These are phyloP conservation scores for Veloporphyrellus conicus DNA, from an alignment of 1,284 basidiomycete genomes.

Conservation along the genomic window DNA sequence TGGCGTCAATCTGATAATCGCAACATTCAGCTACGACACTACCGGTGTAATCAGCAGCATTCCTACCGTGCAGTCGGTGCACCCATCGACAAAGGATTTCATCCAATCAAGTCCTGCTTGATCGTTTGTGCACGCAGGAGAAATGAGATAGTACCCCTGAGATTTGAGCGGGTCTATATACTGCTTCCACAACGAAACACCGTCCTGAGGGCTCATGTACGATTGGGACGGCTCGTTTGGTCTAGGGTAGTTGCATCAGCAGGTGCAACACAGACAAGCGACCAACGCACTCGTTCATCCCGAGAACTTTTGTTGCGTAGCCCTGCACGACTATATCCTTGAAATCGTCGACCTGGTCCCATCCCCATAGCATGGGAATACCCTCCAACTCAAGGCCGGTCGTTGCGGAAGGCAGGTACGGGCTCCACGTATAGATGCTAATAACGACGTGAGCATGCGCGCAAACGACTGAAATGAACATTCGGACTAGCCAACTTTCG, in stretches of 20 bases:
- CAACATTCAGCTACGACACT: neutral
- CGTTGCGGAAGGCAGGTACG: conserved; percentile 16
- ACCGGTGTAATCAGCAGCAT: neutral
- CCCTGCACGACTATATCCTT: conserved; percentile 35
- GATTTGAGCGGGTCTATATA: conserved; percentile 60
- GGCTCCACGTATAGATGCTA: conserved; percentile 31
- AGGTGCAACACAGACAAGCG: neutral
- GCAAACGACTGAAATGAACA: neutral
- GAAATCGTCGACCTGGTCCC: conserved; percentile 33
- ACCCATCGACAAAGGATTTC: conserved; percentile 51
- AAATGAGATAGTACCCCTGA: conserved; percentile 58
- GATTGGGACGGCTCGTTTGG: conserved; percentile 56
- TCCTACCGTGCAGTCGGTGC: conserved; percentile 48
- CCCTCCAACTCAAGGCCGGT: conserved; percentile 35
- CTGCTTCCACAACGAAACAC: conserved; percentile 57
- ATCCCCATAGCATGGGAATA: conserved; percentile 59
- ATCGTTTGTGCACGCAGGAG: conserved; percentile 67
- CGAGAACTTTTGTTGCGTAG: conserved; percentile 45
- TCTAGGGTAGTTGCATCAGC: conserved; percentile 27
- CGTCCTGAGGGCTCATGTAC: conserved; percentile 54
- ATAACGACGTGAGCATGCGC: conserved; percentile 6
- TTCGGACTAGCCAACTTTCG: conserved; percentile 35
- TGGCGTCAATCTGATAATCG: conserved; percentile 43
- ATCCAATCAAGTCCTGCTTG: conserved; percentile 63
- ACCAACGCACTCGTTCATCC: conserved; percentile 53